Evolutionary conservation across 2,329 filamentous ascomycete species (phyloP), one percentile per base, ranked within the genome.

Genomic region (Sporothrix globosa): DNA sequence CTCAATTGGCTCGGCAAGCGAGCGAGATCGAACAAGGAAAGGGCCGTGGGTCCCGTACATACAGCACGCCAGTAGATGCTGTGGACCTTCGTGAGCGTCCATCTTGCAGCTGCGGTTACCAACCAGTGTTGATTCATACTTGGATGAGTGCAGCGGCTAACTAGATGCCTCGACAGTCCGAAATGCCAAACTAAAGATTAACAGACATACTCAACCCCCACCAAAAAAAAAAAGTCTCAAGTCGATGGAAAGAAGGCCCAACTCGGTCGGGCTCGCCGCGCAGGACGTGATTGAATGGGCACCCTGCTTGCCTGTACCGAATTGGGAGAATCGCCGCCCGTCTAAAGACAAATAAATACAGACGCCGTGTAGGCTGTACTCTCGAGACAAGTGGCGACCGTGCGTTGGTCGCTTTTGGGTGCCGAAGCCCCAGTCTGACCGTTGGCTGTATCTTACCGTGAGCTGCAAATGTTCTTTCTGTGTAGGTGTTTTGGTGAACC

Each of bases 21-120:
- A 66, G n/a, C 27, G 63, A 56, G 39, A 54, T 48, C 34, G 39
- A 68, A 48, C 30, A 34, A 68, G 27, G 30, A 27, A 24, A 60
- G 27, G 50, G 21, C 34, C 34, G 6, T 34, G 7, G 34, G 34
- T 6, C 34, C 34, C 34, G 27, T n/a, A 17, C 44, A 65, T 14
- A 21, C 44, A 65, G 7, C 44, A 14, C 61, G 10, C 24, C 13
- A n/a, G 10, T 21, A 52, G 46, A 39, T n/a, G 17, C 61, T 61
- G n/a, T 60, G 19, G n/a, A 44, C 27, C 58, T 19, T 44, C 14
- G 11, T 9, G 34, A 9, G 34, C 34, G 34, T 34, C 34, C 34
- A 34, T 34, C 34, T 34, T 34, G 34, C 5, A 34, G 34, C 1
- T 34, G 34, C 34, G 34, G 34, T 9, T 34, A 9, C 34, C 34